Conservation (phyloP, 768 basidiomycete species). For the Leccinum subtestaceum region DNA sequence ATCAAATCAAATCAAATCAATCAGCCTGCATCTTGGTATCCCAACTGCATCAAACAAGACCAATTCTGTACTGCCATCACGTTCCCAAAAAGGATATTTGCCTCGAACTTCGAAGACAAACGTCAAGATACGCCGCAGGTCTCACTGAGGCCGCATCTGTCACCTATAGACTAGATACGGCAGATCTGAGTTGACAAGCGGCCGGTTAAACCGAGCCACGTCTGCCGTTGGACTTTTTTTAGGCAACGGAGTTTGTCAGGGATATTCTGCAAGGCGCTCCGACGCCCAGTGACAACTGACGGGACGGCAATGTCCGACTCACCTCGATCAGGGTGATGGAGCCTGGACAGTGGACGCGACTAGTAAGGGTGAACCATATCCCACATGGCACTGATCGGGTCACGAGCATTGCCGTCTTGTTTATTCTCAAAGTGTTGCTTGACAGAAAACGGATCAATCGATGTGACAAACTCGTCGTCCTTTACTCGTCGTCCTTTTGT, state of each 20-base stretch:
- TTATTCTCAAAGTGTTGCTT: background rate
- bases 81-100: background rate
- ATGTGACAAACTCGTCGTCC: background rate
- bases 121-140: background rate
- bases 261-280: background rate
- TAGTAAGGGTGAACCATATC: background rate
- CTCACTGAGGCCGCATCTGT: background rate
- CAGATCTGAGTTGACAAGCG: background rate
- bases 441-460: slow-evolving; percentile 2
- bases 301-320: background rate
- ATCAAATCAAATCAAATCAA: background rate
- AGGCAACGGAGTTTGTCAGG: background rate
- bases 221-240: background rate
- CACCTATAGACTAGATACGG: background rate
- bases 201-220: background rate
- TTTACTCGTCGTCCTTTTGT: background rate
- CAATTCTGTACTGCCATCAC: background rate
- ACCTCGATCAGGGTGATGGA: background rate
- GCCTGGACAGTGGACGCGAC: background rate
- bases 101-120: background rate
- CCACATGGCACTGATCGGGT: background rate
- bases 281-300: background rate
- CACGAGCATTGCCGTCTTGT: background rate
- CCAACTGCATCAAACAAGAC: background rate
- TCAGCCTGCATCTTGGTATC: background rate